A percentile compares a stretch with the other conserved stretches of the same genome.
Evolutionary conservation across 2,329 filamentous ascomycete genomes (phyloP).

Genomic region (Trichoderma oligosporum): DNA sequence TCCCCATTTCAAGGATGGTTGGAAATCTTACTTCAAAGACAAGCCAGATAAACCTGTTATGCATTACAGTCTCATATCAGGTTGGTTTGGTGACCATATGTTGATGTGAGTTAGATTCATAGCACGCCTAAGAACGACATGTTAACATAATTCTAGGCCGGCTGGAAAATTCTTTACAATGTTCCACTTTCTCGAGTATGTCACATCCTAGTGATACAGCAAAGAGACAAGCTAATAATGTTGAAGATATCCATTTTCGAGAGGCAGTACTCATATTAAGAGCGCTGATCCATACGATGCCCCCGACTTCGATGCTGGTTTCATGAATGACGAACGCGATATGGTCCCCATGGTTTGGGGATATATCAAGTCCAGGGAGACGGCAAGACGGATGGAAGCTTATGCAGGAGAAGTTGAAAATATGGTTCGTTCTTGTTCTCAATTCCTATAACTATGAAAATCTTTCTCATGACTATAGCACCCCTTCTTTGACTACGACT

Average conservation of each 20-base stretch:
- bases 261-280: slow-evolving; percentile 52
- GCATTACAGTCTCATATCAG: slow-evolving; percentile 34
- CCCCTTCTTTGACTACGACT: slow-evolving; percentile 34
- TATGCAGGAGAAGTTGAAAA: slow-evolving; percentile 42
- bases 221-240: no score
- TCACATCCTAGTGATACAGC: no score
- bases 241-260: slow-evolving; percentile 51
- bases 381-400: slow-evolving; percentile 50
- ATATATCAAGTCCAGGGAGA: slow-evolving; percentile 59
- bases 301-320: slow-evolving; percentile 53
- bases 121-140: no score
- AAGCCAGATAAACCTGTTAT: slow-evolving; percentile 41
- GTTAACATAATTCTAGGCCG: neutral
- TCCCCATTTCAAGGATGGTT: slow-evolving; percentile 45
- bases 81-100: slow-evolving; percentile 15
- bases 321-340: slow-evolving; percentile 53
- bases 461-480: neutral
- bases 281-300: slow-evolving; percentile 38
- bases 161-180: slow-evolving; percentile 47
- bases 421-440: slow-evolving; percentile 2
- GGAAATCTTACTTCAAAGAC: slow-evolving; percentile 46
- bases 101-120: slow-evolving; percentile 17
- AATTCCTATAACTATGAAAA: neutral
- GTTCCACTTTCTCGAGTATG: slow-evolving; percentile 50
- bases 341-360: slow-evolving; percentile 55